Evolutionary conservation across 306 rosid genomes (phyloP).

Genomic region (Cucurbita maxima): DNA sequence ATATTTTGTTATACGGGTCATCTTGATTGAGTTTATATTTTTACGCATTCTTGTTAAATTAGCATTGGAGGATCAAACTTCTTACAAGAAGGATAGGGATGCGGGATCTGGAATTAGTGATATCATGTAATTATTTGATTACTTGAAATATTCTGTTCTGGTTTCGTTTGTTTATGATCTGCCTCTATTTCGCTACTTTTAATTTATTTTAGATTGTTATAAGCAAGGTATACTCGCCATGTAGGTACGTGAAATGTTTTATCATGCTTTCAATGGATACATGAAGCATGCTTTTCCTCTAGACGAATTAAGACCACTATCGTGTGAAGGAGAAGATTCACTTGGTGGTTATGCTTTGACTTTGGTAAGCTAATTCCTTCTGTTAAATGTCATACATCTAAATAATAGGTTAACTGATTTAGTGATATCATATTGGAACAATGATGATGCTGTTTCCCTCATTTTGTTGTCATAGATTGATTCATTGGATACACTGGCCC

Average conservation of each 20-base stretch:
- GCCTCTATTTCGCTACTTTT: not conserved
- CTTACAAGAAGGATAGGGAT: not conserved
- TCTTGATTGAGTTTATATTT: not conserved
- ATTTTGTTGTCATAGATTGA: slow-evolving; percentile 45
- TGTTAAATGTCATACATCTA: not conserved
- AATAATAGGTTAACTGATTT: not conserved
- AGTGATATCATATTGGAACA: not conserved
- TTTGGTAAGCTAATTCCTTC: slow-evolving; percentile 30
- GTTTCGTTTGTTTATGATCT: not conserved
- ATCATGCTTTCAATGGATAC: slow-evolving; percentile 90
- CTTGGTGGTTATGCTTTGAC: slow-evolving; percentile 95
- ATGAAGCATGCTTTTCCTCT: slow-evolving; percentile 88
- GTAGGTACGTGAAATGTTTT: slow-evolving; percentile 70
- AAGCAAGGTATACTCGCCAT: not conserved
- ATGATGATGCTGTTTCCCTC: not conserved
- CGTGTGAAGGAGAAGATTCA: slow-evolving; percentile 73
- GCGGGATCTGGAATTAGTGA: not conserved
- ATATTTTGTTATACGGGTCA: not conserved
- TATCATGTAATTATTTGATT: not conserved
- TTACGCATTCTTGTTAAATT: not conserved
- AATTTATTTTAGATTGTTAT: not conserved
- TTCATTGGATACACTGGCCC: slow-evolving; percentile 75
- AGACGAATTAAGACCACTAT: slow-evolving; percentile 72
- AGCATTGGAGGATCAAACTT: not conserved
- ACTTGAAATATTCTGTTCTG: not conserved